phyloP scores from a whole-genome alignment of 2,329 filamentous ascomycete genomes.

The Neonectria sp. region DNA sequence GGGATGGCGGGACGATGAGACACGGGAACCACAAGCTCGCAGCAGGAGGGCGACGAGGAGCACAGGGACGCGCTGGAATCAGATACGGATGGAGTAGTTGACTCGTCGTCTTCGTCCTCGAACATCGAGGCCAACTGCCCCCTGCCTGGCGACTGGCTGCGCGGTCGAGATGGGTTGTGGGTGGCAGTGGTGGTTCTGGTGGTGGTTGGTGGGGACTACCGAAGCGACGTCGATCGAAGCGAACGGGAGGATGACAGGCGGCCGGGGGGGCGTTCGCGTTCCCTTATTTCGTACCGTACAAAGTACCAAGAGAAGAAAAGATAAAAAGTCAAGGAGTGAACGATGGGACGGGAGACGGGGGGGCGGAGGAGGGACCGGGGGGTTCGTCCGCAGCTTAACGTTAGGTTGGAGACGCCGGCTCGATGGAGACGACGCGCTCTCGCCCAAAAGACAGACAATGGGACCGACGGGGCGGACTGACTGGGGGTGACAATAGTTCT shows the following conservation, averaged over 20 bases:
- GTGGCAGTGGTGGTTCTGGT: conserved; percentile 43
- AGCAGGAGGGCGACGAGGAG: conserved; percentile 3
- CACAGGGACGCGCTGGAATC: conserved; percentile 32
- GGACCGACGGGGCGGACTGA: neutral
- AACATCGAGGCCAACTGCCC: conserved; percentile 42
- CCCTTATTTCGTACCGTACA: conserved; percentile 15
- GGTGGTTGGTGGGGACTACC: conserved; percentile 33
- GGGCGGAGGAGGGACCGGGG: neutral
- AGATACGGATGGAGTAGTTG: conserved; percentile 32
- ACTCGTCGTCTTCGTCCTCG: conserved; percentile 32
- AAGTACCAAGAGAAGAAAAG: neutral
- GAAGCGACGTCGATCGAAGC: conserved; percentile 35
- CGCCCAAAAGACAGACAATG: conserved; percentile 5
- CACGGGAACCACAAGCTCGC: conserved; percentile 4
- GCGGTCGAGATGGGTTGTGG: conserved; percentile 39
- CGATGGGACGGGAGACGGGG: conserved; percentile 13
- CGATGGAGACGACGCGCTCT: conserved; percentile 6
- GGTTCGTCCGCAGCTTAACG: neutral
- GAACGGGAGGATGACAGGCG: conserved; percentile 32
- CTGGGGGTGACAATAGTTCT: conserved; percentile 12
- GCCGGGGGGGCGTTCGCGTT: conserved; percentile 24
- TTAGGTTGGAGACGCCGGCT: neutral
- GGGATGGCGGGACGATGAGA: neutral
- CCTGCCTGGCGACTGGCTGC: conserved; percentile 42
- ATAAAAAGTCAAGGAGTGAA: neutral